phyloP scores from a whole-genome alignment of 192 early-diverging fungal species.

The Haplosporangium gracile region DNA sequence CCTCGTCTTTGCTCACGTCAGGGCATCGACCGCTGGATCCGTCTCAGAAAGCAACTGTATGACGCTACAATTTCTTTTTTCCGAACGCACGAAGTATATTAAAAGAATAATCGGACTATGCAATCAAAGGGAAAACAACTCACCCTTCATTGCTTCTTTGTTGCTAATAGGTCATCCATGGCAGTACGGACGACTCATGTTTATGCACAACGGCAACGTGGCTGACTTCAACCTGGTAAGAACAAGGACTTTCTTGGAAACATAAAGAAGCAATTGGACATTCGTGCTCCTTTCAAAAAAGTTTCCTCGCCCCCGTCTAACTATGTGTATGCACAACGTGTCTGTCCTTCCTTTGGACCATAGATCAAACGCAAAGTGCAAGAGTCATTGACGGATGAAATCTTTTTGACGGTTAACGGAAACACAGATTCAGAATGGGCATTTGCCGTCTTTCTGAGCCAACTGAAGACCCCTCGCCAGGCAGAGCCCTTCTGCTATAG shows the following conservation, averaged over 20 bases:
- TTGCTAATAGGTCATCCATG: slow-evolving; percentile 64
- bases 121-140: background rate
- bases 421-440: slow-evolving; percentile 87
- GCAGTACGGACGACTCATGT: slow-evolving; percentile 82
- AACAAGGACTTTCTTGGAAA: background rate
- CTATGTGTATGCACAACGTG: background rate
- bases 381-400: slow-evolving; percentile 71
- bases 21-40: slow-evolving; percentile 80
- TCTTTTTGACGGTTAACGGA: slow-evolving; percentile 79
- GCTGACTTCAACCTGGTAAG: slow-evolving; percentile 71
- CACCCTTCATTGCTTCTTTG: background rate
- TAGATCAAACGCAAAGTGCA: slow-evolving; percentile 79
- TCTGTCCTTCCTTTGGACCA: background rate
- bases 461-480: slow-evolving; percentile 66
- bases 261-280: background rate
- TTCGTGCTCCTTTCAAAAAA: background rate
- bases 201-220: slow-evolving; percentile 86
- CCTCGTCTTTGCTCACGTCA: slow-evolving; percentile 84
- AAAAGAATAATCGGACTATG: background rate
- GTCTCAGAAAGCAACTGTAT: slow-evolving; percentile 83
- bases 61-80: slow-evolving; percentile 1
- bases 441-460: slow-evolving; percentile 83
- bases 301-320: background rate
- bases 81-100: background rate
- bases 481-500: slow-evolving; percentile 66